Percentiles rank a stretch among this genome's conserved stretches.
Evolutionary conservation across 345 rosid species (phyloP).

Genomic region (Schrenkiella parvula): DNA sequence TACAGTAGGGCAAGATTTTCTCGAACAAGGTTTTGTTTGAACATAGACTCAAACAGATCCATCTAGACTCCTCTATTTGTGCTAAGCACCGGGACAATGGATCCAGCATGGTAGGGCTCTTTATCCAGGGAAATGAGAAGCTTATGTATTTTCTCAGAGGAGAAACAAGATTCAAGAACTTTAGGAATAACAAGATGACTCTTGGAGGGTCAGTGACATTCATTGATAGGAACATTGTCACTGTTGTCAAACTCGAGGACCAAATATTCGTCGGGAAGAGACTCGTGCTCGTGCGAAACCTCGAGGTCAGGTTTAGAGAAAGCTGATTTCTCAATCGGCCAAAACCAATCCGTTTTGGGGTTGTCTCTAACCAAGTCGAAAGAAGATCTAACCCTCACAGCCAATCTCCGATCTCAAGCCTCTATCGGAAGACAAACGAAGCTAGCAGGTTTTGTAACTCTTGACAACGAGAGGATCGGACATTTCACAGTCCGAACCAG

Average conservation of each 20-base stretch:
- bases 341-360: constrained; percentile 65
- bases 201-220: constrained; percentile 59
- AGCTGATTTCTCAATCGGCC: constrained; percentile 71
- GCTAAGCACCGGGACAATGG: constrained; percentile 67
- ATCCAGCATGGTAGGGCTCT: constrained; percentile 74
- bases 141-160: constrained; percentile 60
- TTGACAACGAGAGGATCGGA: constrained; percentile 74
- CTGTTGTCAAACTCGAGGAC: constrained; percentile 64
- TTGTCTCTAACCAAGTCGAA: constrained; percentile 71
- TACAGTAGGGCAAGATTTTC: too few species aligned
- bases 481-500: constrained; percentile 55
- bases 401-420: constrained; percentile 61
- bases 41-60: too few species aligned
- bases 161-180: constrained; percentile 67
- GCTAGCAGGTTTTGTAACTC: constrained; percentile 59
- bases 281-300: too few species aligned
- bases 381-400: constrained; percentile 63
- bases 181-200: constrained; percentile 47
- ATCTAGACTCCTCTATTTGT: constrained; percentile 63
- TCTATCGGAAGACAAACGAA: constrained; percentile 57
- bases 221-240: constrained; percentile 50
- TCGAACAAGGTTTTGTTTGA: too few species aligned
- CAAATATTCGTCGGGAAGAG: too few species aligned
- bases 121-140: constrained; percentile 69
- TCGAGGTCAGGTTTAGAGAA: constrained; percentile 68